Evolutionary conservation across 805 yeast species (phyloP).

Genomic region (Candida palmyrensis): DNA sequence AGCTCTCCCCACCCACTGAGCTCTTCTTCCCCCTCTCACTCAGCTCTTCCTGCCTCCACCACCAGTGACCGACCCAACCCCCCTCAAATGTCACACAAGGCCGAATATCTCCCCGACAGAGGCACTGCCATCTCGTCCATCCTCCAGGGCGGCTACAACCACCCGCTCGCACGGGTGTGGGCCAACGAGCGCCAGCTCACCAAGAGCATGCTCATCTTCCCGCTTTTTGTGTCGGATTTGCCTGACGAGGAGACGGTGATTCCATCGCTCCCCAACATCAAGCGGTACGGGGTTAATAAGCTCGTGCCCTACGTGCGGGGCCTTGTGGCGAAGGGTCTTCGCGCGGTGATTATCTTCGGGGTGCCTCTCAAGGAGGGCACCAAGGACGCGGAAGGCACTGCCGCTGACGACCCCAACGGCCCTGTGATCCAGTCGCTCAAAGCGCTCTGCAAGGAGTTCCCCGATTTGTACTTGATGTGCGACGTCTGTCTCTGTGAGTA

Average conservation of each 20-base stretch:
- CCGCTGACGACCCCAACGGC: conserved; percentile 95
- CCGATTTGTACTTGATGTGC: conserved; percentile 81
- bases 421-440: conserved; percentile 85
- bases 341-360: conserved; percentile 86
- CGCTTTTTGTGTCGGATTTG: conserved; percentile 76
- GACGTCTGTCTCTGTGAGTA: conserved; percentile 97
- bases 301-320: conserved; percentile 65
- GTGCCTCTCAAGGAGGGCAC: conserved; percentile 72
- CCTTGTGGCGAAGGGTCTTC: conserved; percentile 75
- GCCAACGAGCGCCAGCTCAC: conserved; percentile 79
- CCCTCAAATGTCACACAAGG: conserved; percentile 55
- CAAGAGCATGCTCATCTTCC: conserved; percentile 89
- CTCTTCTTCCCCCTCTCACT: too few species aligned
- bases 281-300: conserved; percentile 78
- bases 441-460: conserved; percentile 59
- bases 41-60: too few species aligned
- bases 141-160: conserved; percentile 91
- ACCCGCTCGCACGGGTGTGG: conserved; percentile 87
- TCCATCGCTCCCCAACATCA: conserved; percentile 81
- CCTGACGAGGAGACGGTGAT: conserved; percentile 76
- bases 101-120: conserved; percentile 58
- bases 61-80: neutral
- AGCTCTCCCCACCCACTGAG: too few species aligned
- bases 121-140: conserved; percentile 67
- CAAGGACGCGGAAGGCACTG: conserved; percentile 78